These are phyloP conservation scores for Penicillium sp. DNA, from an alignment of 2,329 filamentous ascomycete genomes.

Conservation along the genomic window DNA sequence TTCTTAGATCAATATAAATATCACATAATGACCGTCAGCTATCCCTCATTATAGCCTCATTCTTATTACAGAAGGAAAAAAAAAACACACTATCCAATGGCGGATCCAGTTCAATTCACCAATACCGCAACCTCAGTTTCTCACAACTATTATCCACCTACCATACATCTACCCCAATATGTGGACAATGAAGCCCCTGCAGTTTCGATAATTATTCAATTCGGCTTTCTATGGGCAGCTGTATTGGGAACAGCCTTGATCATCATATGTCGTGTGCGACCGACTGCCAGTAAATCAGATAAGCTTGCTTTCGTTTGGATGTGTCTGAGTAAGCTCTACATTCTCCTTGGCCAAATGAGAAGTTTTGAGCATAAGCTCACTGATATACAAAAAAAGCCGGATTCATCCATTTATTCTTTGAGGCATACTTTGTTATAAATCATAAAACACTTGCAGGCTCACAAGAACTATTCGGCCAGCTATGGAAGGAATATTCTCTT, in stretches of 20 bases:
- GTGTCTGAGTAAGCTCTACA: conserved; percentile 55
- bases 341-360: background rate
- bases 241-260: conserved; percentile 57
- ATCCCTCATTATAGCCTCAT: background rate
- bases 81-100: background rate
- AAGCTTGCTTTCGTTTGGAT: conserved; percentile 66
- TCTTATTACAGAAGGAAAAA: background rate
- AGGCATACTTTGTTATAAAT: conserved; percentile 74
- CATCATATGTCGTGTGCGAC: conserved; percentile 51
- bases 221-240: conserved; percentile 53
- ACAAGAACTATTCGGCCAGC: conserved; percentile 70
- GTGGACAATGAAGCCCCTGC: conserved; percentile 61
- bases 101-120: background rate
- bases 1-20: background rate
- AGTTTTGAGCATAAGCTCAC: background rate
- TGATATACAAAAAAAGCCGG: conserved; percentile 16
- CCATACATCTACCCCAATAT: conserved; percentile 58
- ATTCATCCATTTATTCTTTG: conserved; percentile 70
- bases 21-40: background rate
- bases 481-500: conserved; percentile 86
- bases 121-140: background rate
- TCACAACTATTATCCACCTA: conserved; percentile 67
- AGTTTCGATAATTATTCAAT: conserved; percentile 56
- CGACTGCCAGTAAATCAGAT: conserved; percentile 53
- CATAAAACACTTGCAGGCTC: conserved; percentile 61